A percentile compares a stretch with the other conserved stretches of the same genome.
phyloP scores from a whole-genome alignment of 2,329 filamentous ascomycete genomes.

The Paecilomyces niveus region DNA sequence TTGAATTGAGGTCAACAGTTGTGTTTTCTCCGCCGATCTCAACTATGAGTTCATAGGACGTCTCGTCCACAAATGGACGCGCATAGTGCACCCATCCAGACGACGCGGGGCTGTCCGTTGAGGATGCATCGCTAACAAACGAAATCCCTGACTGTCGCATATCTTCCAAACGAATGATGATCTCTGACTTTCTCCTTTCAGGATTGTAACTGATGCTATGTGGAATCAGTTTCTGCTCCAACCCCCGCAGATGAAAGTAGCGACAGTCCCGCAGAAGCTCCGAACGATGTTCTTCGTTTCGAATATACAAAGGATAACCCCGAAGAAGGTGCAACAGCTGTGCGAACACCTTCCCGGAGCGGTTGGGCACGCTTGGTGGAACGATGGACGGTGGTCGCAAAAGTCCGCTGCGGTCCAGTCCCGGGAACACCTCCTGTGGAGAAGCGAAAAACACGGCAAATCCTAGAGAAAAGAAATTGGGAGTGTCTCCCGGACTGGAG shows the following conservation, averaged over 20 bases:
- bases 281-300: slow-evolving; percentile 66
- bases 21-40: slow-evolving; percentile 68
- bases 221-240: slow-evolving; percentile 80
- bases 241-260: slow-evolving; percentile 86
- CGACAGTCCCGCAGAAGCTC: slow-evolving; percentile 77
- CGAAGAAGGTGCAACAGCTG: slow-evolving; percentile 75
- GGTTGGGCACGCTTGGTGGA: slow-evolving; percentile 72
- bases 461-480: slow-evolving; percentile 91
- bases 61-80: slow-evolving; percentile 76
- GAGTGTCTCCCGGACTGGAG: slow-evolving; percentile 75
- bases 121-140: slow-evolving; percentile 46
- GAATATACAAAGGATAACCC: slow-evolving; percentile 74
- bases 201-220: slow-evolving; percentile 72
- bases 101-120: slow-evolving; percentile 12
- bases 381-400: slow-evolving; percentile 80
- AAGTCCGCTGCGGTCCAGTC: slow-evolving; percentile 68
- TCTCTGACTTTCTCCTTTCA: slow-evolving; percentile 61
- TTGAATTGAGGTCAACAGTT: slow-evolving; percentile 45
- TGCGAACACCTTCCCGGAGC: slow-evolving; percentile 75
- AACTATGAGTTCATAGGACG: slow-evolving; percentile 65
- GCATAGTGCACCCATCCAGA: slow-evolving; percentile 67
- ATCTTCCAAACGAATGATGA: slow-evolving; percentile 72
- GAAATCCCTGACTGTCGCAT: slow-evolving; percentile 80
- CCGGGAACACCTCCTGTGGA: slow-evolving; percentile 75
- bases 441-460: slow-evolving; percentile 82